Percentiles rank a stretch among this genome's conserved stretches.
Evolutionary conservation across 768 basidiomycete genomes (phyloP).

Genomic region (Suillus variegatus): DNA sequence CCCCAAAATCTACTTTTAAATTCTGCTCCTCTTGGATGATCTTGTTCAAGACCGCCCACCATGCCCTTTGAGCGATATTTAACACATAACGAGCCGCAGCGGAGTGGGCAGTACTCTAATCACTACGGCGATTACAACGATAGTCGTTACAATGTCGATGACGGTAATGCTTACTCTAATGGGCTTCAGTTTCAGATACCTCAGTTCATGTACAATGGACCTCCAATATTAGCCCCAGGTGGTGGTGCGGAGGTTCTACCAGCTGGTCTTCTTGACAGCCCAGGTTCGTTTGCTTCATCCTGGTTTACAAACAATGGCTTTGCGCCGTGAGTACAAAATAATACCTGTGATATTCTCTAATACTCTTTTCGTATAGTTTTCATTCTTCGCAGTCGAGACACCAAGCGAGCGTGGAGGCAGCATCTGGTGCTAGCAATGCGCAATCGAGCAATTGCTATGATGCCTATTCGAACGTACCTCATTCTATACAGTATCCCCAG

Average conservation of each 20-base stretch:
- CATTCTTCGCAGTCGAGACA: conserved; percentile 21
- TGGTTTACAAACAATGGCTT: conserved; percentile 58
- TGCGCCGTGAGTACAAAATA: conserved; percentile 22
- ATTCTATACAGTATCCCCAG: not conserved
- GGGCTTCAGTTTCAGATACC: conserved; percentile 61
- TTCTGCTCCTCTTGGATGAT: conserved; percentile 3
- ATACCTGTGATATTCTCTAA: not conserved
- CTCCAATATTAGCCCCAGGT: conserved; percentile 65
- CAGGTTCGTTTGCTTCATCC: conserved; percentile 34
- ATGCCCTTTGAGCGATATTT: conserved; percentile 49
- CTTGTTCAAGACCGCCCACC: conserved; percentile 7
- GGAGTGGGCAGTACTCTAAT: conserved; percentile 11
- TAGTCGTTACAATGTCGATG: conserved; percentile 10
- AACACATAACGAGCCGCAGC: conserved; percentile 20
- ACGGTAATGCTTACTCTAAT: conserved; percentile 18
- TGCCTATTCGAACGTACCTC: conserved; percentile 7
- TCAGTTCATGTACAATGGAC: conserved; percentile 57
- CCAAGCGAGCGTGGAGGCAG: not conserved
- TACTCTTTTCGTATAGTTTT: conserved; percentile 27
- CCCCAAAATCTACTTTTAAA: not conserved
- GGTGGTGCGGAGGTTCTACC: conserved; percentile 78
- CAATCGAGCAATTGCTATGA: conserved; percentile 1
- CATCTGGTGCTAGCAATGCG: not conserved
- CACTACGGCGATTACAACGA: conserved; percentile 17
- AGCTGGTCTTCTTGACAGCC: conserved; percentile 35